These are phyloP conservation scores for Geotrichum histeridarum DNA, from an alignment of 1,139 yeast species.

Conservation along the genomic window DNA sequence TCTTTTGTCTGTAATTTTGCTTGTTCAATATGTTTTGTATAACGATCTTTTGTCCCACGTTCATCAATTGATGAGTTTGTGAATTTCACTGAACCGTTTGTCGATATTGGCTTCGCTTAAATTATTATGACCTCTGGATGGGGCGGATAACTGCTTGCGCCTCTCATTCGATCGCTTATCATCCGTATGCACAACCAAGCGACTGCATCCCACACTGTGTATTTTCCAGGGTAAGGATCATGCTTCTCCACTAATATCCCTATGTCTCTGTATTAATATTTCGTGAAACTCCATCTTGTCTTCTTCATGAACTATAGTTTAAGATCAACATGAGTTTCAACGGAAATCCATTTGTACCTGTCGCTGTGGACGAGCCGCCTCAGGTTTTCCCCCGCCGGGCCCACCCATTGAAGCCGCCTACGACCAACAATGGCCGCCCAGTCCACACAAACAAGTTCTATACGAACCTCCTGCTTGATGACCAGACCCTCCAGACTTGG, in stretches of 20 bases:
- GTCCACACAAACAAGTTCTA: conserved; percentile 80
- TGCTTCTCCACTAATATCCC: not conserved
- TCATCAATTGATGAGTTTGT: no score
- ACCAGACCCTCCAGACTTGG: conserved; percentile 62
- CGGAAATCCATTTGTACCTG: conserved; percentile 29
- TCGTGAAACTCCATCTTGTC: not conserved
- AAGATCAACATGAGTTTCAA: conserved; percentile 20
- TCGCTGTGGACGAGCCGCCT: conserved; percentile 46
- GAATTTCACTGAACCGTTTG: no score
- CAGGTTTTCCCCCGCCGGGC: conserved; percentile 47
- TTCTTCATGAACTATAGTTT: not conserved
- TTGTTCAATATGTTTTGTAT: not conserved
- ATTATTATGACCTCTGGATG: no score
- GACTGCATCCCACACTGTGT: no score
- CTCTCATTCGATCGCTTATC: no score
- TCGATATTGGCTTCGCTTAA: no score
- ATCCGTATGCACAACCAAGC: no score
- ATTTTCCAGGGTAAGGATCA: not conserved
- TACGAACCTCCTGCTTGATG: conserved; percentile 65
- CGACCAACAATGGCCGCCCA: conserved; percentile 42
- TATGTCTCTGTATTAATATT: conserved; percentile 43
- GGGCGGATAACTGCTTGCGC: no score
- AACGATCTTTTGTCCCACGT: not conserved
- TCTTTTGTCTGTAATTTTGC: not conserved
- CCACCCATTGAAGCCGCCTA: conserved; percentile 46